phyloP scores from a whole-genome alignment of 2,329 filamentous ascomycete genomes.

The Fusarium sp. region DNA sequence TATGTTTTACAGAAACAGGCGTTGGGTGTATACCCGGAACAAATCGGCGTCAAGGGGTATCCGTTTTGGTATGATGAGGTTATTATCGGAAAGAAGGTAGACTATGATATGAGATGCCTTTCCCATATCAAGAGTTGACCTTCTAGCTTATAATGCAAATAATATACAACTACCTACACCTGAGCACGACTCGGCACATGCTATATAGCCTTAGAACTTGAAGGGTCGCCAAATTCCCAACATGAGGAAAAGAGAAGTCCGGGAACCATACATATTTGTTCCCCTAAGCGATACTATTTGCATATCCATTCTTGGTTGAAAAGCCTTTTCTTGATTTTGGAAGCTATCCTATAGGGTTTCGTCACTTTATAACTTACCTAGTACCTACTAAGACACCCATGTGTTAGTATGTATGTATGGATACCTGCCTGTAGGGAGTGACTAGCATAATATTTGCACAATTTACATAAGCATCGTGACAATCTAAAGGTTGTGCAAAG shows the following conservation, averaged over 20 bases:
- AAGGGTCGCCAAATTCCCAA: neutral
- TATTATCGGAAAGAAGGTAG: neutral
- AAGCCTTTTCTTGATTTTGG: neutral
- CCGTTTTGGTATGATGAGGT: neutral
- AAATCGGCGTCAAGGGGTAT: slow-evolving; percentile 27
- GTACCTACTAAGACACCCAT: too few species aligned
- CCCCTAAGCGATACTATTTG: neutral
- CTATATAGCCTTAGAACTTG: neutral
- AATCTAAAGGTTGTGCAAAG: slow-evolving; percentile 10
- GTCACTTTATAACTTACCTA: neutral
- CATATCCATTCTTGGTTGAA: neutral
- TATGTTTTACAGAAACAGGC: slow-evolving; percentile 23
- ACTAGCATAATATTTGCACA: neutral
- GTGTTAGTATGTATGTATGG: neutral
- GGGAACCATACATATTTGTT: neutral
- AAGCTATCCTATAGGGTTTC: neutral
- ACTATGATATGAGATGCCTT: neutral
- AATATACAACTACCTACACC: neutral
- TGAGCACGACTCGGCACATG: neutral
- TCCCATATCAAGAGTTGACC: neutral
- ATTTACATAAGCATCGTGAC: slow-evolving; percentile 7
- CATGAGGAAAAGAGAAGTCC: neutral
- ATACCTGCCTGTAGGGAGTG: neutral
- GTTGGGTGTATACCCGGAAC: slow-evolving; percentile 39
- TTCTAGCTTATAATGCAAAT: neutral